Conservation (phyloP, 2,329 filamentous ascomycete species). For the Hypoxylon sp. region DNA sequence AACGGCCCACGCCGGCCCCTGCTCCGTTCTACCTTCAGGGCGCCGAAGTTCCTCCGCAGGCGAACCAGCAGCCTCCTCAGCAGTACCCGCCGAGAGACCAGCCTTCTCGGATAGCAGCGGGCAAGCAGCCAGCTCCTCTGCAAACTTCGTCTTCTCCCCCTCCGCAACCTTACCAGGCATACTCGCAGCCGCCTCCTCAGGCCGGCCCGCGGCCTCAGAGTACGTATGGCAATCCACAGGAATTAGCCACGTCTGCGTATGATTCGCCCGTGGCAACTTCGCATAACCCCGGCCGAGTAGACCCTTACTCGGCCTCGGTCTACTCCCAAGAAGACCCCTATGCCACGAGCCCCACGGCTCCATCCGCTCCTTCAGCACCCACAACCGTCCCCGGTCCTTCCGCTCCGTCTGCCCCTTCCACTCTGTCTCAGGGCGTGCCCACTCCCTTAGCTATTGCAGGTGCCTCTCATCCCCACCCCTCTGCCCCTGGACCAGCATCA, state of each 20-base stretch:
- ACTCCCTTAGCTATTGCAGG: slow-evolving; percentile 45
- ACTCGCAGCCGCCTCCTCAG: slow-evolving; percentile 59
- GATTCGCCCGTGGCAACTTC: slow-evolving; percentile 74
- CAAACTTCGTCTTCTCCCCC: slow-evolving; percentile 66
- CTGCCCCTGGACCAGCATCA: slow-evolving; percentile 23
- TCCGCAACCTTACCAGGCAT: slow-evolving; percentile 63
- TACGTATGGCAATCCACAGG: slow-evolving; percentile 79
- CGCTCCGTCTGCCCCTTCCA: slow-evolving; percentile 47
- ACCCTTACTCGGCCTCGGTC: slow-evolving; percentile 61
- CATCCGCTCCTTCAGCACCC: slow-evolving; percentile 41
- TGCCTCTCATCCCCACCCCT: slow-evolving; percentile 33
- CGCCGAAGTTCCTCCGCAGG: slow-evolving; percentile 62
- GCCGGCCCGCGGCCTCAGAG: slow-evolving; percentile 71
- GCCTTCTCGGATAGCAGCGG: slow-evolving; percentile 61
- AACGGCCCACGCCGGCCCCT: slow-evolving; percentile 64
- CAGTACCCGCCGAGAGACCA: slow-evolving; percentile 66
- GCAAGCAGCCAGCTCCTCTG: slow-evolving; percentile 63
- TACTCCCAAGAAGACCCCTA: slow-evolving; percentile 64
- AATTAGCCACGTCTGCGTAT: slow-evolving; percentile 81
- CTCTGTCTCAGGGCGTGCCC: slow-evolving; percentile 43
- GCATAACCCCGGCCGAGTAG: slow-evolving; percentile 60
- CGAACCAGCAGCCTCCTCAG: slow-evolving; percentile 42
- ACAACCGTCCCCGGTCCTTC: slow-evolving; percentile 43
- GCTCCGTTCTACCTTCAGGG: slow-evolving; percentile 77
- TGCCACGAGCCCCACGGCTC: slow-evolving; percentile 47